These are phyloP conservation scores for Fusarium ramigenum DNA, from an alignment of 2,329 filamentous ascomycete genomes.

Conservation along the genomic window DNA sequence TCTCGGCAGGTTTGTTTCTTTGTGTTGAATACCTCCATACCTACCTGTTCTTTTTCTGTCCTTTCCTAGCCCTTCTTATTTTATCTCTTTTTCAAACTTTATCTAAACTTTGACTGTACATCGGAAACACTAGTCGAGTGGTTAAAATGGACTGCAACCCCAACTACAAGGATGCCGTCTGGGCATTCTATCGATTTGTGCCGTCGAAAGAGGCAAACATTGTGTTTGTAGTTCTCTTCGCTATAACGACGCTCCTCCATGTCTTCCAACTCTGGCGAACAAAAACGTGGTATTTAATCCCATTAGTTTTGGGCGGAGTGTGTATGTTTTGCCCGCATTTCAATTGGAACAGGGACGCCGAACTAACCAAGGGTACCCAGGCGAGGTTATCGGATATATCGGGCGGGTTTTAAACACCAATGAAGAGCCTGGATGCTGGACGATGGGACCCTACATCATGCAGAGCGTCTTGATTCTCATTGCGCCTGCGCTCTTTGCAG, in stretches of 20 bases:
- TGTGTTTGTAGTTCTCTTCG: conserved; percentile 40
- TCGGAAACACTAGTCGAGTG: neutral
- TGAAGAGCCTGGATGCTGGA: conserved; percentile 50
- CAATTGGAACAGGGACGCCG: neutral
- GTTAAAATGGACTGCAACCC: conserved; percentile 32
- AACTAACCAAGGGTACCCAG: conserved; percentile 16
- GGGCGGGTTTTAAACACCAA: conserved; percentile 56
- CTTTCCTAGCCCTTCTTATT: neutral
- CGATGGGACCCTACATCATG: conserved; percentile 51
- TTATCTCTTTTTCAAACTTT: neutral
- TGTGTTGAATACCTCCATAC: neutral
- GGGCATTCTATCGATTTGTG: conserved; percentile 39
- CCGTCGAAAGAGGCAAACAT: conserved; percentile 37
- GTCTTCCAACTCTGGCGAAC: conserved; percentile 38
- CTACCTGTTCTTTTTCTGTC: neutral
- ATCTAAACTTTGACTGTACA: neutral
- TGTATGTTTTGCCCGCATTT: conserved; percentile 20
- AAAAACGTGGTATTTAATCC: conserved; percentile 41
- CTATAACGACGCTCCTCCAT: conserved; percentile 34
- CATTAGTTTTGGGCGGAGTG: conserved; percentile 37
- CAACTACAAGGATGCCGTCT: conserved; percentile 36
- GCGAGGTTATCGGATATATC: conserved; percentile 52
- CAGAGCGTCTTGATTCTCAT: conserved; percentile 51
- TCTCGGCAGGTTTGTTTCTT: neutral
- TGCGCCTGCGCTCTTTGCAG: conserved; percentile 57